Evolutionary conservation across 2,329 filamentous ascomycete genomes (phyloP), one percentile per base, ranked within the genome.

Genomic region (Aureobasidium uvarum): DNA sequence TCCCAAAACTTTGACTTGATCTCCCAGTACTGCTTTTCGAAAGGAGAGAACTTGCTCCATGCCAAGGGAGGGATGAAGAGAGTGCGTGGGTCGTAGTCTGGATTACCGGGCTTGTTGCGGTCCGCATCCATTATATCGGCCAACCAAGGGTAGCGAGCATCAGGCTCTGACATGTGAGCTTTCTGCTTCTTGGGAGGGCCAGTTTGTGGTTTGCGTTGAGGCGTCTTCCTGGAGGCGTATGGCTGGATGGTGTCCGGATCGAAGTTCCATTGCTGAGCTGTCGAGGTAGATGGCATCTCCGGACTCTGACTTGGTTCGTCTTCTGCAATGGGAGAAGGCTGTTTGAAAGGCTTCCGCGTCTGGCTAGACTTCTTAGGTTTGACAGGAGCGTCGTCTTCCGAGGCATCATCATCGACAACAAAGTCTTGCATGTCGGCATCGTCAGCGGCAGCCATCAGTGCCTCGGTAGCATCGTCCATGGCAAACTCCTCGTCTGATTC

Each of bases 1-100:
- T 97, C 92, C 90, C 91, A 98, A 70, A 96, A 91, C 71, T 97
- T 97, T 76, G 93, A 90, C 80, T 99, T 99, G 77, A 99, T 98
- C 73, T 96, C 92, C 95, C 95, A 99, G 76, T 99, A 99, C 75
- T 99, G 95, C 76, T 92, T 96, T 78, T 99, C 95, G 69, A 99
- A 99, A 0, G 94, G 86, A 0, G 93, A 96, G 74, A 99, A 97
- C 31, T 90, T 88, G 36, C 80, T 79, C 87, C 89, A 96, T 0
- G 92, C 91, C 39, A 82, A 74, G 0, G 91, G 90, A 0, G 95
- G 95, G 39, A 99, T 89, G 76, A 89, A 96, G n/a, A 99, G 84
- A 0, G 92, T 96, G 23, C 91, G 85, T 10, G 92, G 91, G 72
- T 99, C 93, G 71, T 94, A 96, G 65, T 99, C 94, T 0, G 93